phyloP scores from a whole-genome alignment of 148 eudicot genomes.

The Selenicereus undatus region DNA sequence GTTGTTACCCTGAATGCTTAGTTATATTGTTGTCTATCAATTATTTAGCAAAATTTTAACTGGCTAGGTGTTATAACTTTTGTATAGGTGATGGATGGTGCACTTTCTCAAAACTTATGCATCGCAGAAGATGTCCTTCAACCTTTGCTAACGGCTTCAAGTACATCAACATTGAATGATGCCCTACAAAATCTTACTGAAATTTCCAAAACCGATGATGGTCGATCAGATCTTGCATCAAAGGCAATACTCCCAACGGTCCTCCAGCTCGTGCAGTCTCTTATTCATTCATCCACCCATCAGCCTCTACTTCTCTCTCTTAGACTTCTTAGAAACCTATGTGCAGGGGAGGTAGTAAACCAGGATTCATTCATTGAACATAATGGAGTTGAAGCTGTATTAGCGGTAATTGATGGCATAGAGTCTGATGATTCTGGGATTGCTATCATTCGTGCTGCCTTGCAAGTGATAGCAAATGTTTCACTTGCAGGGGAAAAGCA shows the following conservation, averaged over 20 bases:
- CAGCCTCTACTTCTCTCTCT: constrained; percentile 48
- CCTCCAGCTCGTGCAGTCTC: constrained; percentile 44
- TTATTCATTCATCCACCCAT: constrained; percentile 29
- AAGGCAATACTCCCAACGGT: constrained; percentile 35
- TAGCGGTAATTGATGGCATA: constrained; percentile 23
- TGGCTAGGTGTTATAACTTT: background rate
- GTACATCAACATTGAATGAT: constrained; percentile 38
- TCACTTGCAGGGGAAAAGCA: constrained; percentile 68
- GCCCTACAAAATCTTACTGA: constrained; percentile 47
- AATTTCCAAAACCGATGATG: constrained; percentile 43
- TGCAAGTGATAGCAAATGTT: constrained; percentile 78
- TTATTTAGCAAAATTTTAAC: background rate
- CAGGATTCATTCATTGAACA: constrained; percentile 58
- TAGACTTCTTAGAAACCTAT: constrained; percentile 75
- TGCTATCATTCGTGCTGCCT: constrained; percentile 48
- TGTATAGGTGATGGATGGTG: constrained; percentile 36
- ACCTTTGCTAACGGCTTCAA: constrained; percentile 38
- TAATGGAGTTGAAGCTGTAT: constrained; percentile 53
- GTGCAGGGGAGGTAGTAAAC: constrained; percentile 65
- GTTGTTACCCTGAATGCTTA: background rate
- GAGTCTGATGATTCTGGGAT: constrained; percentile 34
- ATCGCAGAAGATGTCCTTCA: constrained; percentile 40
- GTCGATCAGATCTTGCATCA: constrained; percentile 65
- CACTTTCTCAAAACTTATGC: constrained; percentile 15
- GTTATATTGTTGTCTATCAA: background rate